Conservation (phyloP, 1,284 basidiomycete genomes). For the Meira miltonrushii region DNA sequence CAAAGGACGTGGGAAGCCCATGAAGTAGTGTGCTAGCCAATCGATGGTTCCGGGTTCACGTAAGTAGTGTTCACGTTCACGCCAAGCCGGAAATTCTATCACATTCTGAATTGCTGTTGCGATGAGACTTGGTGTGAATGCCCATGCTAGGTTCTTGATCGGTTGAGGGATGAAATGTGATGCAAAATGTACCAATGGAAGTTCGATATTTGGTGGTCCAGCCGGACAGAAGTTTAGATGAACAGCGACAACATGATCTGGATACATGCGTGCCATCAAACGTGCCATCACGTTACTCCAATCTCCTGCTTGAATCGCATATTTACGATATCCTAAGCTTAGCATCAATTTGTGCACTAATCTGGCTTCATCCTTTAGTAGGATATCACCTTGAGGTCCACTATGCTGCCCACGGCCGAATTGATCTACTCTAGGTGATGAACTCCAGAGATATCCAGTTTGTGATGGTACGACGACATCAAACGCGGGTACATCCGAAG, state of each 20-base stretch:
- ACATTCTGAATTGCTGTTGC: background rate
- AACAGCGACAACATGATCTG: constrained; percentile 20
- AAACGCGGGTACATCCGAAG: constrained; percentile 26
- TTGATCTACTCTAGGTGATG: constrained; percentile 7
- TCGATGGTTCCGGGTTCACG: constrained; percentile 3
- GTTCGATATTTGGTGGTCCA: constrained; percentile 22
- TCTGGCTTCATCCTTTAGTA: constrained; percentile 25
- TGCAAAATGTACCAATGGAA: constrained; percentile 15
- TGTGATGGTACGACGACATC: constrained; percentile 49
- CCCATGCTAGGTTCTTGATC: constrained; percentile 2
- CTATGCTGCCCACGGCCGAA: background rate
- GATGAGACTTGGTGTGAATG: background rate
- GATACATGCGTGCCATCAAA: constrained; percentile 22
- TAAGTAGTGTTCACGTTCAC: background rate
- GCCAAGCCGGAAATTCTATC: background rate
- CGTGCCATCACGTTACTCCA: constrained; percentile 31
- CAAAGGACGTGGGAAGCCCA: constrained; percentile 24
- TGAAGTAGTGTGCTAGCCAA: background rate
- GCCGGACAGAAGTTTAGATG: constrained; percentile 39
- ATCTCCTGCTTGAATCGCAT: constrained; percentile 38
- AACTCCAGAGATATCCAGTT: constrained; percentile 44
- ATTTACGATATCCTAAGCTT: constrained; percentile 29
- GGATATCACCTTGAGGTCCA: constrained; percentile 11
- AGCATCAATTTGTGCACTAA: constrained; percentile 40
- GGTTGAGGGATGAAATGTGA: constrained; percentile 7